Evolutionary conservation across 1,284 basidiomycete genomes (phyloP), one percentile per base, ranked within the genome.

Genomic region (Peniophora sp.): DNA sequence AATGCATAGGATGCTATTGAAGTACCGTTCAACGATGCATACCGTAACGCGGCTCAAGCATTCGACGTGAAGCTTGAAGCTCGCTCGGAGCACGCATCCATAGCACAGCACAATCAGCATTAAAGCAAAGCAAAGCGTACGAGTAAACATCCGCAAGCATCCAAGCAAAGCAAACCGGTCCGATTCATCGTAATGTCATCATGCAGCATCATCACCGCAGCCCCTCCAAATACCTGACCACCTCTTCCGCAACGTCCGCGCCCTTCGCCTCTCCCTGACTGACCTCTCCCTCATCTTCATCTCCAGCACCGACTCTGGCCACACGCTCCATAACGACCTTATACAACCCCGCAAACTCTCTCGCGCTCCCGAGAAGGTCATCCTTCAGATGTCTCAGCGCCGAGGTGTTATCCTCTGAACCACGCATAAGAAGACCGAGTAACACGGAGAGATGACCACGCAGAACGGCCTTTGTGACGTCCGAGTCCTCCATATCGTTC

Each of bases 361-460:
- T 68, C 10, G 81, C 81, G 54, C 80, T 73, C 8, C 71, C 70
- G 11, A 77, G 65, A 3, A 87, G 65, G n/a, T 63, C 65, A 12
- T 62, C 61, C 3, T 84, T 62, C 6, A 85, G 64, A 1, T 62
- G 59, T 1, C 59, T 61, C 3, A 83, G 60, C n/a, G 85, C 64
- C 2, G 69, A 55, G 2, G 54, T 44, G 55, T 76, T 74, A 57
- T 81, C 84, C 23, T 58, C 57, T 2, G 60, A 50, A 38, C 66
- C 71, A 36, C 70, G 71, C 65, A 85, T 79, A 47, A 89, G 72
- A n/a, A 89, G 65, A 2, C 85, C 86, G 47, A 89, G 74, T 5
- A 89, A 72, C 3, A 89, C 76, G 0, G 86, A 78, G 14, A 86
- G 74, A 59, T 89, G 86, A 0, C 83, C 83, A 19, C 76, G 75